phyloP scores from a whole-genome alignment of 73 alveolate species.

The Diophrys sp. region DNA sequence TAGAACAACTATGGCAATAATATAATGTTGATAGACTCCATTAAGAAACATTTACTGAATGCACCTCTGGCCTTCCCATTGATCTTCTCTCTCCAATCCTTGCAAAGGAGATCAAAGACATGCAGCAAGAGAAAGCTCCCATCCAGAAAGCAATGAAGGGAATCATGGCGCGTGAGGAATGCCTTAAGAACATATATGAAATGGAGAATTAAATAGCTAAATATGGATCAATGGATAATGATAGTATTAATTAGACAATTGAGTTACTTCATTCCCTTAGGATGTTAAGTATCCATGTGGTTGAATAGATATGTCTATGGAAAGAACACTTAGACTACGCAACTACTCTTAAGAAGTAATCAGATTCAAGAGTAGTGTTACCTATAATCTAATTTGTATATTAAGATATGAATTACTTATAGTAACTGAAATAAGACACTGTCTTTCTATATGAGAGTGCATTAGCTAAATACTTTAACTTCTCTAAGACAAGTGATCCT shows the following conservation, averaged over 20 bases:
- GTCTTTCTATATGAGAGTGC: conserved; percentile 26
- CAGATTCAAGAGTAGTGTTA: too few relatives aligned
- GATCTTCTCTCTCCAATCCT: conserved; percentile 36
- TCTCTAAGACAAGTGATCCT: conserved; percentile 49
- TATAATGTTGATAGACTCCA: conserved; percentile 31
- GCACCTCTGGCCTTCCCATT: conserved; percentile 25
- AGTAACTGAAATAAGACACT: conserved; percentile 39
- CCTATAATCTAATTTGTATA: conserved; percentile 39
- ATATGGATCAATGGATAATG: conserved; percentile 9
- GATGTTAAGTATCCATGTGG: conserved; percentile 54
- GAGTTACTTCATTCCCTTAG: conserved; percentile 57
- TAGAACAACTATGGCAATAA: conserved; percentile 25
- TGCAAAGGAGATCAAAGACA: conserved; percentile 58
- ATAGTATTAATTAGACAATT: conserved; percentile 30
- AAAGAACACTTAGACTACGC: too few relatives aligned
- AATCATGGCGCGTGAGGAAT: conserved; percentile 55
- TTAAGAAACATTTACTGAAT: conserved; percentile 31
- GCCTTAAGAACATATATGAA: conserved; percentile 46
- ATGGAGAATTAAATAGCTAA: conserved; percentile 32
- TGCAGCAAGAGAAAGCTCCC: conserved; percentile 46
- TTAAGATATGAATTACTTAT: conserved; percentile 53
- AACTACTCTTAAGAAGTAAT: too few relatives aligned
- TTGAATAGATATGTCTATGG: conserved; percentile 54
- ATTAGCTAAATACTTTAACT: conserved; percentile 38
- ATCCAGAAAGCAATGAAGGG: conserved; percentile 52